Base-by-base conservation (phyloP, 2,329 filamentous ascomycete genomes). In the Nannizziopsis barbatae region DNA sequence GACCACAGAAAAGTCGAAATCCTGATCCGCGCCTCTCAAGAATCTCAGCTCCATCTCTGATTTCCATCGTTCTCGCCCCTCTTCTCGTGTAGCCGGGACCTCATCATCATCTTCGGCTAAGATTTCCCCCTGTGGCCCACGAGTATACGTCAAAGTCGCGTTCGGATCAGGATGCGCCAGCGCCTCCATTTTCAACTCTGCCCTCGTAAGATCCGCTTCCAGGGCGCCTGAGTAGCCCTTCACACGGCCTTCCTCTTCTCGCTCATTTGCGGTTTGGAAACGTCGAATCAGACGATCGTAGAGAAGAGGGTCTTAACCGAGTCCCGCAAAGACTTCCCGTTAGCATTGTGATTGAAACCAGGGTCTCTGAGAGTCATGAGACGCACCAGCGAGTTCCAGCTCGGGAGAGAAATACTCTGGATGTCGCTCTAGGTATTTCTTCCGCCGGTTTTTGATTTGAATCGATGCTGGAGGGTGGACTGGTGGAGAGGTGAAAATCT, bases 201-300 rank as follows among this genome's bases (percentile, higher is more conserved):
- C 83, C 22, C 86, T 79, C 51, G 81, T 68, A 5, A 94, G 70
- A 55, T 89, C 86, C 1, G 85, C 80, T 61, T 93, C 84, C 4
- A 94, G 75, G 10, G 84, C 75, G 18, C 84, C 83, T 0, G 83
- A 84, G 63, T 87, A 92, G 9, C 87, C 87, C 61, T 87, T 87
- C 7, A 71, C 69, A 38, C 78, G 78, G 7, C 81, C 83, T 57
- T 90, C 85, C 5, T 75, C 75, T 61, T 87, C 80, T 46, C 86
- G 79, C 66, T 94, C 86, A 3, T 74, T 71, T 2, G 81, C 69
- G 1, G 81, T 81, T 55, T 89, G 85, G 62, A 88, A 89, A 45
- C 79, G 79, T 45, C 86, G 80, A 52, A 95, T 77, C 18, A 93
- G 74, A 46, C 79, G 76, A 63, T 93, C 85, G 70, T 94, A 94